A percentile compares a stretch with the other conserved stretches of the same genome.
Evolutionary conservation across 305 asterid genomes (phyloP).

Genomic region (Striga hermonthica): DNA sequence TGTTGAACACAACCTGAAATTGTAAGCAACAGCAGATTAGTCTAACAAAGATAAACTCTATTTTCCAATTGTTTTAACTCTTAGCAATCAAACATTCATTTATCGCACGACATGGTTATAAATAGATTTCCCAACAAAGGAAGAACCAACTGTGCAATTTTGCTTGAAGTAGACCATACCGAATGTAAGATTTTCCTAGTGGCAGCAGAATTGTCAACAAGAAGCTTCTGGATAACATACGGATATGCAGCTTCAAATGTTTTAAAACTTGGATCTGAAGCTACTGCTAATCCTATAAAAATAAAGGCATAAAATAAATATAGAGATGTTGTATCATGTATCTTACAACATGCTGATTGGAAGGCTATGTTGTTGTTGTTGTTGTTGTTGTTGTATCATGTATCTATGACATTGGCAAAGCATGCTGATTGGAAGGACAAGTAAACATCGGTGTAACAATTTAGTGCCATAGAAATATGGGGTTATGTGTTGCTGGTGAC

Average conservation of each 20-base stretch:
- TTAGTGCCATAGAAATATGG: not conserved
- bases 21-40: conserved; percentile 24
- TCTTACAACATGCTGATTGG: too few relatives aligned
- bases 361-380: too few relatives aligned
- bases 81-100: conserved; percentile 6
- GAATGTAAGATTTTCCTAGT: conserved; percentile 71
- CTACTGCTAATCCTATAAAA: conserved; percentile 79
- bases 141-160: too few relatives aligned
- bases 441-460: not conserved
- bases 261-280: conserved; percentile 87
- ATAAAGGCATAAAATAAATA: too few relatives aligned
- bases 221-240: conserved; percentile 90
- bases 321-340: too few relatives aligned
- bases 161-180: conserved; percentile 38
- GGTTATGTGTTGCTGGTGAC: not conserved
- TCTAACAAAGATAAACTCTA: conserved; percentile 20
- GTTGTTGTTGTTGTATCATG: too few relatives aligned
- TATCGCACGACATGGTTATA: conserved; percentile 10
- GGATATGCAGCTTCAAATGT: conserved; percentile 96
- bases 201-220: conserved; percentile 74
- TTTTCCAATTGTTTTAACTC: conserved; percentile 11
- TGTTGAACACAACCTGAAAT: conserved; percentile 76
- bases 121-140: not conserved
- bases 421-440: conserved; percentile 3
- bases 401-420: too few relatives aligned